Evolutionary conservation across 2,329 filamentous ascomycete species (phyloP), one percentile per base, ranked within the genome.

Genomic region (Aspergillus oerlinghausenensis): DNA sequence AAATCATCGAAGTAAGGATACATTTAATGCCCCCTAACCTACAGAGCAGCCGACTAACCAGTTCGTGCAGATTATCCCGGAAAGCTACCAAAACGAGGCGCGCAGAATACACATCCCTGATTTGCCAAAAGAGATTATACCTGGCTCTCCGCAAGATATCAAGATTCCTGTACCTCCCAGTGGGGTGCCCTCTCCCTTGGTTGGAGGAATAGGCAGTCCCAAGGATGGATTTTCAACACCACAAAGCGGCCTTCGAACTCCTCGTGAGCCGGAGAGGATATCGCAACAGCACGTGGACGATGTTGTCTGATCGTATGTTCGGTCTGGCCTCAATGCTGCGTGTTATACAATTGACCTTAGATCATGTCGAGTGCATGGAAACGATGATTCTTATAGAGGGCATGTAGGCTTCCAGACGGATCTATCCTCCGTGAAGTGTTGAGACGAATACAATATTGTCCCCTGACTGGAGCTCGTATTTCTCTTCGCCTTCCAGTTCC

Each of bases 381-480:
- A 51, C 19, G 43, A 54, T 51, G 50, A 32, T 25, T 17, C 19
- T 47, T 23, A 47, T 23, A 47, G 50, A 43, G 53, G 42, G 43
- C 50, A 47, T 43, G 35, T 40, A 57, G 45, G 54, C 32, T 50
- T 59, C 32, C n/a, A 54, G 19, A 17, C 51, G 45, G 32, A 45
- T 48, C 55, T 77, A 97, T 59, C 94, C 94, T 56, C 94, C 94
- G 73, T 99, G 94, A 60, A 99, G 80, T 19, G 94, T 99, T 59
- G 92, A 97, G 60, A 99, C 92, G 76, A 99, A 99, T 63, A 97
- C 80, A 65, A 99, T 89, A 70, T 89, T 93, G 77, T 99, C 94
- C 57, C 86, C 84, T 60, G 80, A 75, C 75, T 93, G 86, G 56
- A 99, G 77, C 75, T 92, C 87, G 71, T 97, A 97, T 63, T 86